Conservation (phyloP, 2,329 filamentous ascomycete species). For the Stachybotrys echinatus region DNA sequence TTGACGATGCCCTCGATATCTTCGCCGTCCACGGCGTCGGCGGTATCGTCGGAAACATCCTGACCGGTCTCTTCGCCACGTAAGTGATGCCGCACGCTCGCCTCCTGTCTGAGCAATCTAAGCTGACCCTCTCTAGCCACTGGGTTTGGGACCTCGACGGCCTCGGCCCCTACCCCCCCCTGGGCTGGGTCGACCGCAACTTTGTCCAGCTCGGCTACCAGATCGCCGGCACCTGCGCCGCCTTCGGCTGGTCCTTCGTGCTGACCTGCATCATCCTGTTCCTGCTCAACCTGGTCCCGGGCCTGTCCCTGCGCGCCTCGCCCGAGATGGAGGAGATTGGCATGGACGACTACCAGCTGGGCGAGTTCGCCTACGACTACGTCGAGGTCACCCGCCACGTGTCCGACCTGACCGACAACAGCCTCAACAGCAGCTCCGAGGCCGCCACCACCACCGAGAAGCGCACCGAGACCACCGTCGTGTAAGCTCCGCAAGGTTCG, state of each 20-base stretch:
- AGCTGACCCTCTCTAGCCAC: slow-evolving; percentile 35
- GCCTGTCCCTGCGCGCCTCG: slow-evolving; percentile 61
- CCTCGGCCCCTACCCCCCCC: slow-evolving; percentile 42
- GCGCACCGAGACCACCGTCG: slow-evolving; percentile 7
- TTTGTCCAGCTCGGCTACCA: slow-evolving; percentile 68
- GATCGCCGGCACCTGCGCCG: slow-evolving; percentile 61
- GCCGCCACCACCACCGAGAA: background rate
- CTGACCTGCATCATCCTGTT: slow-evolving; percentile 66
- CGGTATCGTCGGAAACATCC: slow-evolving; percentile 73
- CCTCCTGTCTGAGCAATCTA: slow-evolving; percentile 2
- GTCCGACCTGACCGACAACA: slow-evolving; percentile 19
- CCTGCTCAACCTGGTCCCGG: slow-evolving; percentile 65
- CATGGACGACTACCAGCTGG: slow-evolving; percentile 69
- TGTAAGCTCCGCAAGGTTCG: background rate
- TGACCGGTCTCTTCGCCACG: slow-evolving; percentile 74
- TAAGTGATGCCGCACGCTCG: slow-evolving; percentile 27
- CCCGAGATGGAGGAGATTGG: slow-evolving; percentile 66
- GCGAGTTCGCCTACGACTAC: slow-evolving; percentile 81
- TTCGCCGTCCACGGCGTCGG: slow-evolving; percentile 87
- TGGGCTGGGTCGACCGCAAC: slow-evolving; percentile 68
- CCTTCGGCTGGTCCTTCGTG: slow-evolving; percentile 61
- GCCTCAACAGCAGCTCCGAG: slow-evolving; percentile 9
- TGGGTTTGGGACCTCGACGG: slow-evolving; percentile 73
- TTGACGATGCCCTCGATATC: slow-evolving; percentile 85
- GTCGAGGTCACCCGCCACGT: slow-evolving; percentile 67